Base-by-base conservation (phyloP, 768 basidiomycete genomes). In the Porphyrellus cyaneotinctus region DNA sequence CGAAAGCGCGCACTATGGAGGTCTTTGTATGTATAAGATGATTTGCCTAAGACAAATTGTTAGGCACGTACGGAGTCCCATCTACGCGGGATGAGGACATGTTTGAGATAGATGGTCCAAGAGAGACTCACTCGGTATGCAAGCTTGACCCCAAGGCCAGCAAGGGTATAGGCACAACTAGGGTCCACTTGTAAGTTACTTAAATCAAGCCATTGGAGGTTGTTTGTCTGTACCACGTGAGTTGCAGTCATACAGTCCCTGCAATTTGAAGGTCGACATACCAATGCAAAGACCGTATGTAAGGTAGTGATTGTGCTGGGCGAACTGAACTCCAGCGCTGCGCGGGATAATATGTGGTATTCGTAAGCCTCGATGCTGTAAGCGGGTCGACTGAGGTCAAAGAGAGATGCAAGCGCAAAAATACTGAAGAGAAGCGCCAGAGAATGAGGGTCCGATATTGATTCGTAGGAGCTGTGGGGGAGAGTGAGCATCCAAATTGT, bases 351-450 rank as follows among this genome's bases (percentile, higher is more conserved):
- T 44, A 81, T 69, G 58, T 82, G 83, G 60, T 82, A 89, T 46
- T 85, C 82, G 35, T 81, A 73, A 9, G 85, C 78, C 49, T 82
- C 77, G 14, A 76, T 62, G 7, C 78, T 72, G 58, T 77, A 79
- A 35, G 81, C 71, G 2, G 75, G 75, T 8, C 67, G 64, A 43
- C 70, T 61, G 6, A 75, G 73, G 60, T 87, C 84, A 56, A 87
- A 82, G n/a, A 87, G 71, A 0, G 76, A 69, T 0, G 79, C 87
- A 23, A 90, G 74, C 6, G 86, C 80, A 56, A 91, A 82, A 13
- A 88, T 65, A 38, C 78, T 76, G 62, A 84, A 87, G 18, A 90
- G 73, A 24, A 89, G 73, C 0, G 85, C 74, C 15, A 88, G 70
- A 1, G 77, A 68, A 52, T 87, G 82, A n/a, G 77, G 69, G n/a